A percentile compares a stretch with the other conserved stretches of the same genome.
phyloP scores from a whole-genome alignment of 164 flowering plant species.

The Aristolochia fimbriata region DNA sequence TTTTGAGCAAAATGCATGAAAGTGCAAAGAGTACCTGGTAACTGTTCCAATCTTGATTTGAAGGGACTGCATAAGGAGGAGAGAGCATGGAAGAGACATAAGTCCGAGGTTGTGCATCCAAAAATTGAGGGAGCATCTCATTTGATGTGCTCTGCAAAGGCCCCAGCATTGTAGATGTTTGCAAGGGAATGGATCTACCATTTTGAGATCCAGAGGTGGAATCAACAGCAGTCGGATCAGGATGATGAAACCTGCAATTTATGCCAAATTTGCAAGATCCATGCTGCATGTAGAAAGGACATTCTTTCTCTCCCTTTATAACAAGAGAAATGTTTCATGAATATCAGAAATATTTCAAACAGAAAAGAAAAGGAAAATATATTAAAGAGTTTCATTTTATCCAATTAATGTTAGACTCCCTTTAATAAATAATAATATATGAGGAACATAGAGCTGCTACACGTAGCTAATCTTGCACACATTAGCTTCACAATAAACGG shows the following conservation, averaged over 20 bases:
- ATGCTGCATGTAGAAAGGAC: conserved; percentile 80
- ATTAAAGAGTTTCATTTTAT: neutral
- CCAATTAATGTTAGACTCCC: neutral
- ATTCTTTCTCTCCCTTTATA: conserved; percentile 81
- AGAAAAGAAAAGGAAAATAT: neutral
- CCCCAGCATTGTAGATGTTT: conserved; percentile 42
- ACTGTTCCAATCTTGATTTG: conserved; percentile 61
- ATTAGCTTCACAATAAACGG: too few relatives aligned
- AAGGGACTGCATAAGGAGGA: conserved; percentile 39
- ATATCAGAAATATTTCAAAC: neutral
- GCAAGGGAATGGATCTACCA: conserved; percentile 38
- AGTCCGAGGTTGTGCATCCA: conserved; percentile 11
- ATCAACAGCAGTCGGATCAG: conserved; percentile 67
- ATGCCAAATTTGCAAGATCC: conserved; percentile 87
- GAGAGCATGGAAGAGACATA: conserved; percentile 41
- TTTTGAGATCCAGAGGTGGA: conserved; percentile 36
- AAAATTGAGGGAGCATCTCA: conserved; percentile 31
- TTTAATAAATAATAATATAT: neutral
- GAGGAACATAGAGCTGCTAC: too few relatives aligned
- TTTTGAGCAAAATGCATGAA: neutral
- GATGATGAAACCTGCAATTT: conserved; percentile 90
- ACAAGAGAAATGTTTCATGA: conserved; percentile 2
- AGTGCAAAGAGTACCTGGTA: conserved; percentile 44
- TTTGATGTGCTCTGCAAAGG: conserved; percentile 35
- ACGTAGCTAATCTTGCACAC: too few relatives aligned